Evolutionary conservation across 2,329 filamentous ascomycete genomes (phyloP).

Genomic region (Fusarium avenaceum): DNA sequence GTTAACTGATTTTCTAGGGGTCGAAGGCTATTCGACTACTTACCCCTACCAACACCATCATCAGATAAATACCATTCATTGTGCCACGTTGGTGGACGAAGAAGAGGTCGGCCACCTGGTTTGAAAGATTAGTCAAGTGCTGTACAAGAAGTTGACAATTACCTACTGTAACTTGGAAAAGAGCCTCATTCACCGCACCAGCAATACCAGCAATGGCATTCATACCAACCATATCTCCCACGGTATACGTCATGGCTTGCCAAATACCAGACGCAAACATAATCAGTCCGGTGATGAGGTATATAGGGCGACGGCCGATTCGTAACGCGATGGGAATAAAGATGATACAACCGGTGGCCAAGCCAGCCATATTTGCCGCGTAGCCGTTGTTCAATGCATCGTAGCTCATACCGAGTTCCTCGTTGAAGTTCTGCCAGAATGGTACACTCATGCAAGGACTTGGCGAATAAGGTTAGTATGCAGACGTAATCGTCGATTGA

Average conservation of each 20-base stretch:
- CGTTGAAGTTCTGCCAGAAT: slow-evolving; percentile 39
- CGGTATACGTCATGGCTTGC: slow-evolving; percentile 43
- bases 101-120: slow-evolving; percentile 48
- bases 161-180: slow-evolving; percentile 54
- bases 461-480: neutral
- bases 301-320: slow-evolving; percentile 51
- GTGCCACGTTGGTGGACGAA: slow-evolving; percentile 51
- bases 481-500: neutral
- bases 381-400: slow-evolving; percentile 45
- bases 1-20: too few relatives aligned
- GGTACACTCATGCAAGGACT: too few relatives aligned
- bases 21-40: neutral
- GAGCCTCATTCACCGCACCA: slow-evolving; percentile 55
- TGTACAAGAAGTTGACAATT: too few relatives aligned
- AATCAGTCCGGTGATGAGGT: slow-evolving; percentile 45
- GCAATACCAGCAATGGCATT: slow-evolving; percentile 52
- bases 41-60: slow-evolving; percentile 37
- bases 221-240: slow-evolving; percentile 40
- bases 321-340: slow-evolving; percentile 53
- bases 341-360: slow-evolving; percentile 51
- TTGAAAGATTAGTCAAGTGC: rapidly evolving
- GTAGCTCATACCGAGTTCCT: slow-evolving; percentile 40
- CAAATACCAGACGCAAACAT: slow-evolving; percentile 45
- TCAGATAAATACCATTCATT: slow-evolving; percentile 47
- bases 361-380: slow-evolving; percentile 49